Base-by-base conservation (phyloP, 1,284 basidiomycete species). In the Termitomyces sp. region DNA sequence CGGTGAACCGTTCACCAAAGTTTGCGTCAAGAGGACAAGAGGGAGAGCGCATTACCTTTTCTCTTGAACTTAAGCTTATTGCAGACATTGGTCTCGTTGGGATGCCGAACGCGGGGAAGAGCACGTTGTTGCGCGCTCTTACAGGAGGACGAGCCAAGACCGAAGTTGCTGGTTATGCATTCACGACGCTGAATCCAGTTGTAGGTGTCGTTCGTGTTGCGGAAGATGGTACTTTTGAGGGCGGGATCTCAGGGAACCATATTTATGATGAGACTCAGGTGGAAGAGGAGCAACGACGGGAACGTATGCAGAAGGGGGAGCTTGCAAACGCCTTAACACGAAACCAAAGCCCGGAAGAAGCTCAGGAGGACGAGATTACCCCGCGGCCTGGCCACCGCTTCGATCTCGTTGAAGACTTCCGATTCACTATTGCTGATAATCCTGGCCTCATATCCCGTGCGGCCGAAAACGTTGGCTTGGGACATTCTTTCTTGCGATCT, bases 381-480 rank as follows among this genome's bases (percentile, higher is more conserved):
- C 56, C 65, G 34, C 65, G 65, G 31, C 59, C 70, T 31, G 78
- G 80, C 1, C 71, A 79, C 60, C 68, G 72, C 31, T 82, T 83
- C 55, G 79, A 80, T 59, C 61, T 79, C 19, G 73, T 79, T 48
- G 94, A 96, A 69, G 73, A 76, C 2, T 88, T 91, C 67, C 82
- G 96, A 2, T 94, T 98, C 73, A 95, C 92, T 1, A 86, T 99
- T 55, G 91, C 94, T n/a, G 96, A 99, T 72, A 97, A 98, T 66
- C 96, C 97, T 0, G 96, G 96, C 10, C 83, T 99, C 30, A 88
- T 98, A 48, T 81, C 83, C 6, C 80, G 82, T 9, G 92, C 95
- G 0, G 90, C 93, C 1, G 83, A 90, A 61, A 92, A 96, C 68
- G 84, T 94, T 41, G 96, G 96, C 1, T 79, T 99, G 0, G 97